Evolutionary conservation across 257 asterid genomes (phyloP).

Genomic region (Nicotiana benthamiana): DNA sequence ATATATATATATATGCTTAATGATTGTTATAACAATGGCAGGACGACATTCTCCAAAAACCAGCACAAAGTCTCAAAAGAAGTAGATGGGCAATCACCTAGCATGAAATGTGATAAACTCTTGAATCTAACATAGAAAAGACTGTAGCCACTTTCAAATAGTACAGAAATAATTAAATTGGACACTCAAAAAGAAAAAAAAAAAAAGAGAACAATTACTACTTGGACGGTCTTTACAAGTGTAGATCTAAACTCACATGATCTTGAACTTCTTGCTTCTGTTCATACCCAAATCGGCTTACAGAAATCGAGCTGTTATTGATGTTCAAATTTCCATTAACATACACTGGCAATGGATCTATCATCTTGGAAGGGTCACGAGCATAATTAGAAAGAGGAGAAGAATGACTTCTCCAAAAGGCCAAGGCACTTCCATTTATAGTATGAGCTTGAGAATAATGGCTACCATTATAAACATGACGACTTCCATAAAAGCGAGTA

Average conservation of each 20-base stretch:
- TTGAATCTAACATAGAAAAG: too few species aligned
- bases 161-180: too few species aligned
- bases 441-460: slow-evolving; percentile 20
- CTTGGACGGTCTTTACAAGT: slow-evolving; percentile 29
- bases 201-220: neutral
- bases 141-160: too few species aligned
- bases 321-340: slow-evolving; percentile 18
- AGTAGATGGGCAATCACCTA: too few species aligned
- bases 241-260: slow-evolving; percentile 86
- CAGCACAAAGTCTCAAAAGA: too few species aligned
- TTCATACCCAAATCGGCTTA: slow-evolving; percentile 35
- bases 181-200: neutral
- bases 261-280: slow-evolving; percentile 46
- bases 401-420: slow-evolving; percentile 35
- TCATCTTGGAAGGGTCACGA: neutral
- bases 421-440: slow-evolving; percentile 51
- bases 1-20: too few species aligned
- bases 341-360: slow-evolving; percentile 13
- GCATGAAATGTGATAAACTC: too few species aligned
- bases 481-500: slow-evolving; percentile 25
- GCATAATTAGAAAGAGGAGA: neutral
- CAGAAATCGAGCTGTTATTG: slow-evolving; percentile 22
- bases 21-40: too few species aligned
- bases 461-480: neutral
- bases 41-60: too few species aligned